A percentile compares a stretch with the other conserved stretches of the same genome.
Evolutionary conservation across 192 early-diverging fungal genomes (phyloP).

Genomic region (Spinellus fusiger): DNA sequence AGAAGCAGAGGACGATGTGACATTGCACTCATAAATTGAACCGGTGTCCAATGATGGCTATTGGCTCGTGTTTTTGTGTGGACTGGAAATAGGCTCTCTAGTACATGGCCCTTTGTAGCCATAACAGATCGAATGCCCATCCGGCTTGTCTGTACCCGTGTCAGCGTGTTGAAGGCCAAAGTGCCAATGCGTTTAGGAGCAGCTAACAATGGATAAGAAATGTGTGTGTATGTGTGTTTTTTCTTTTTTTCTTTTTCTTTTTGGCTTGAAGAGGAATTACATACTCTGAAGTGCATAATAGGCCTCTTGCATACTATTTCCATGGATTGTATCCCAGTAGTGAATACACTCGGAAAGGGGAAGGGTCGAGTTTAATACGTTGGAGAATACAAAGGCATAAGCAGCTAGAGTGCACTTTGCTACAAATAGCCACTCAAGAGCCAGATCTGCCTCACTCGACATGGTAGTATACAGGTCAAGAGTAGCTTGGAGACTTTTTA

Average conservation of each 20-base stretch:
- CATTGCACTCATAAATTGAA: conserved; percentile 10
- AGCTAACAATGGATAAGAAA: conserved; percentile 15
- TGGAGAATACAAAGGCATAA: conserved; percentile 50
- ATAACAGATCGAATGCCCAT: not conserved
- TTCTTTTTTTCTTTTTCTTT: too few relatives aligned
- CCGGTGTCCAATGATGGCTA: not conserved
- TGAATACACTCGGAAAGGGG: conserved; percentile 55
- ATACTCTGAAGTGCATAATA: conserved; percentile 47
- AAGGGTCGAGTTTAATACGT: conserved; percentile 52
- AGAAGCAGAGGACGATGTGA: conserved; percentile 31
- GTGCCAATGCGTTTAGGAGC: not conserved
- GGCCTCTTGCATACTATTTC: conserved; percentile 31
- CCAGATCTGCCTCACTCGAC: not conserved
- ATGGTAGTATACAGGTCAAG: too few relatives aligned
- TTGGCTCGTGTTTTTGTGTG: conserved; percentile 19
- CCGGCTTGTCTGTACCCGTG: not conserved
- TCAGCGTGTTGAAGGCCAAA: conserved; percentile 4
- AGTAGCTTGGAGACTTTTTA: too few relatives aligned
- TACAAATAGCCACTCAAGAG: conserved; percentile 42
- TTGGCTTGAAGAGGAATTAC: too few relatives aligned
- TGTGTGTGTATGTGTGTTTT: too few relatives aligned
- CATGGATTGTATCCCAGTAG: conserved; percentile 59
- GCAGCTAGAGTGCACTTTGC: conserved; percentile 47
- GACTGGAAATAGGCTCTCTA: conserved; percentile 9
- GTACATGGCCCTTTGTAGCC: not conserved